Conservation (phyloP, 805 yeast species). For the Teunomyces stri region DNA sequence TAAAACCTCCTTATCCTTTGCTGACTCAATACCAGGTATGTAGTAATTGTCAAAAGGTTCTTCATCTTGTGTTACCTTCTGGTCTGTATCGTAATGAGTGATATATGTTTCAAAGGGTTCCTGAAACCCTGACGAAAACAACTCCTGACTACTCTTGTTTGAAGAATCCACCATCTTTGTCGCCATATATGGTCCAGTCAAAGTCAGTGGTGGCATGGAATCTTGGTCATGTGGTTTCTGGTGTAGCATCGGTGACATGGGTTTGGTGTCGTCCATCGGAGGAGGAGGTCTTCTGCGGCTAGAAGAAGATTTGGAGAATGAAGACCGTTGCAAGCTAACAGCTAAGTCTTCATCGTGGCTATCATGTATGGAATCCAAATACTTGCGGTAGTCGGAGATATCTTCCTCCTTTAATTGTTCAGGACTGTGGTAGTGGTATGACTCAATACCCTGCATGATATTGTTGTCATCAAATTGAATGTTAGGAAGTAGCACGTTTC, state of each 20-base stretch:
- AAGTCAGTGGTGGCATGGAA: neutral
- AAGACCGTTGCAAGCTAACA: neutral
- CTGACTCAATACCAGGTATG: slow-evolving; percentile 2
- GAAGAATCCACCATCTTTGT: neutral
- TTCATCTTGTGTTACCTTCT: slow-evolving; percentile 7
- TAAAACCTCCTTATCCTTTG: too few species aligned
- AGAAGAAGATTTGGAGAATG: neutral
- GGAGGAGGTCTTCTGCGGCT: slow-evolving; percentile 6
- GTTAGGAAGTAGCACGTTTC: slow-evolving; percentile 23
- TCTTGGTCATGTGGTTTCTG: neutral
- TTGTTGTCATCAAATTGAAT: slow-evolving; percentile 20
- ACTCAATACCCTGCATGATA: neutral
- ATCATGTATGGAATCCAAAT: slow-evolving; percentile 17
- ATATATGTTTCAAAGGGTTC: slow-evolving; percentile 28
- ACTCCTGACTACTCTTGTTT: neutral
- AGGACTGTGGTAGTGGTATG: slow-evolving; percentile 1
- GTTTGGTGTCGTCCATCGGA: slow-evolving; percentile 1
- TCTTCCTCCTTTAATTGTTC: slow-evolving; percentile 5
- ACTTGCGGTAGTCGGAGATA: slow-evolving; percentile 22
- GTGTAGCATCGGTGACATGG: neutral
- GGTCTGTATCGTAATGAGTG: slow-evolving; percentile 17
- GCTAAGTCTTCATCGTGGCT: slow-evolving; percentile 1
- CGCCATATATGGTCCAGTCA: neutral
- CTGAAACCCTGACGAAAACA: slow-evolving; percentile 9
- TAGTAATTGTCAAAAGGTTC: slow-evolving; percentile 29